Conservation (phyloP, 768 basidiomycete genomes). For the Candolleomyces eurysporus region DNA sequence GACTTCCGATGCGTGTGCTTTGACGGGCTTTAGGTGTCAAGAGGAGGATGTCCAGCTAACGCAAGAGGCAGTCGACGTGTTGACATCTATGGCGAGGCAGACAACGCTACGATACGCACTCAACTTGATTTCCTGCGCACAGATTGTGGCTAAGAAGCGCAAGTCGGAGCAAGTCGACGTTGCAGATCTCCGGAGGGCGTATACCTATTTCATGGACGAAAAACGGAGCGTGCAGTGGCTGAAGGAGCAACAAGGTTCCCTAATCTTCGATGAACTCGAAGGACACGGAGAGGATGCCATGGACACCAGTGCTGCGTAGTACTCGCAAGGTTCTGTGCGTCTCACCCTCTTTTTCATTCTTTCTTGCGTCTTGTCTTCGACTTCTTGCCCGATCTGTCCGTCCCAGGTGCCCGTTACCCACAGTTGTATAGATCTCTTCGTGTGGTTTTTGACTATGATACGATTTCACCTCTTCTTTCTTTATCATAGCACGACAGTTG, state of each 20-base stretch:
- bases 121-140: conserved; percentile 91
- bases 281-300: conserved; percentile 26
- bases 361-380: background rate
- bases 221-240: conserved; percentile 91
- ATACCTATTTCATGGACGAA: conserved; percentile 91
- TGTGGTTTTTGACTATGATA: no score
- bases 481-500: no score
- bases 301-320: conserved; percentile 2
- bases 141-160: conserved; percentile 81
- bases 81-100: conserved; percentile 84
- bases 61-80: conserved; percentile 67
- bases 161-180: conserved; percentile 80
- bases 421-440: no score
- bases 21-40: conserved; percentile 58
- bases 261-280: conserved; percentile 73
- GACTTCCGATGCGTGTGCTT: background rate
- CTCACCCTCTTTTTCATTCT: background rate
- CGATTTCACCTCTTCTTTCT: no score
- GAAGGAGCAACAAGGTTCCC: conserved; percentile 73
- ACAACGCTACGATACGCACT: conserved; percentile 93
- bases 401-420: no score
- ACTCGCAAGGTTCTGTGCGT: background rate
- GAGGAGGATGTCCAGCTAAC: conserved; percentile 93
- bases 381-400: no score
- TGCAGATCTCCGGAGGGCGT: conserved; percentile 80